phyloP scores from a whole-genome alignment of 2,329 filamentous ascomycete species.

The Verticillium dahliae region DNA sequence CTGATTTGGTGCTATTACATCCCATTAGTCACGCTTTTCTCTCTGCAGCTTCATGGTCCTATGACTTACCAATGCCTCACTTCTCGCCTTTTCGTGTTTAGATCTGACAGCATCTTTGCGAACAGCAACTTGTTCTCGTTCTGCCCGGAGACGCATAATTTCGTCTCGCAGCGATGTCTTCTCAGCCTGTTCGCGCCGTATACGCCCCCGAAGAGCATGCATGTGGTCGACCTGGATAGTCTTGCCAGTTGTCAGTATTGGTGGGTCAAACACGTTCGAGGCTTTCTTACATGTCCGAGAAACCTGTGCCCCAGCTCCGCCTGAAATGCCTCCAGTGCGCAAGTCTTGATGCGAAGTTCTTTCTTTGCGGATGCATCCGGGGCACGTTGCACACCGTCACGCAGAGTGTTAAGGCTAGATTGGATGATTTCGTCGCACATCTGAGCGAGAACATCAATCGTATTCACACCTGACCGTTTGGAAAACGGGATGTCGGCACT shows the following conservation, averaged over 20 bases:
- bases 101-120: slow-evolving; percentile 57
- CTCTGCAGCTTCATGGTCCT: too few relatives aligned
- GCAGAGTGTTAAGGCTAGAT: slow-evolving; percentile 39
- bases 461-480: slow-evolving; percentile 49
- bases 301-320: slow-evolving; percentile 50
- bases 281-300: slow-evolving; percentile 48
- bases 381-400: slow-evolving; percentile 27
- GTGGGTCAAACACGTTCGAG: too few relatives aligned
- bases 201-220: slow-evolving; percentile 49
- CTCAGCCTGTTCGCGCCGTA: slow-evolving; percentile 50
- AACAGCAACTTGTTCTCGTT: slow-evolving; percentile 56
- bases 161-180: slow-evolving; percentile 52
- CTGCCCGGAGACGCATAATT: slow-evolving; percentile 50
- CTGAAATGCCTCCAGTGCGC: slow-evolving; percentile 51
- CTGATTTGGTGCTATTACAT: slow-evolving; percentile 35
- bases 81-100: slow-evolving; percentile 49
- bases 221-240: slow-evolving; percentile 54
- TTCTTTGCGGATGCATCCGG: slow-evolving; percentile 41
- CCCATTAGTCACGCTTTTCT: not conserved
- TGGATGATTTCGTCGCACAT: slow-evolving; percentile 55
- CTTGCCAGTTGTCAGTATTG: slow-evolving; percentile 18
- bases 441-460: slow-evolving; percentile 55
- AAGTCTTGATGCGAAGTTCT: slow-evolving; percentile 48
- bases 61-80: slow-evolving; percentile 40
- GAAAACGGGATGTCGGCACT: slow-evolving; percentile 46